Base-by-base conservation (phyloP, 345 rosid species). In the Anastatica hierochuntica region DNA sequence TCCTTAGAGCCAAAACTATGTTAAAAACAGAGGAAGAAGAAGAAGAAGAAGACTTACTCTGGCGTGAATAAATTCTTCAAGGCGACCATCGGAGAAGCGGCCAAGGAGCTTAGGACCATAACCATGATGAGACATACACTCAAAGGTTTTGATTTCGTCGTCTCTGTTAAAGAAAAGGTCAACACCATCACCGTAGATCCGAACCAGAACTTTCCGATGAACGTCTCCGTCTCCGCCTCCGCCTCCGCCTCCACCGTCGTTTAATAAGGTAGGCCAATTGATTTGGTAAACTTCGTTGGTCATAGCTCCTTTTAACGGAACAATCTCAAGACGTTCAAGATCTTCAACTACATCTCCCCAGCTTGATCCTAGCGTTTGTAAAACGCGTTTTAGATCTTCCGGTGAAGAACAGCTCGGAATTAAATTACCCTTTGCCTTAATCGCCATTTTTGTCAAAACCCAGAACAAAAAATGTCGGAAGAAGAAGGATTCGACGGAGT, bases 51-150 rank as follows among this genome's bases (percentile, higher is more conserved):
- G 11, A 42, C 63, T 14, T 79, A 88, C 99, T 78, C 87, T 77
- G 7, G 95, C 97, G 62, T 83, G 90, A 35, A 94, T 83, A 63
- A 85, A 94, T 66, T 94, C 95, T 73, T 94, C 97, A 43, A 94
- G 77, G 30, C 99, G 77, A 45, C 99, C 99, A 51, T 76, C 79
- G 0, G 73, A 2, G 46, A 94, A 88, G 4, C 94, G 79, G 14
- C 95, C 88, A 23, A 94, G 97, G 63, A 94, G 88, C 66, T 77
- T 74, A 5, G 99, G 99, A 2, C 99, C 99, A 44, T 85, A 80
- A 31, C 99, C 97, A 36, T 83, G 88, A 66, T 42, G 80, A 29
- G 98, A 88, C 74, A 92, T 74, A 66, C 84, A 83, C 65, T 92
- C 98, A 29, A 92, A 92, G 9, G 85, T 92, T 58, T 56, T 77